Evolutionary conservation across 768 basidiomycete species (phyloP).

Genomic region (Clitopilus passeckerianus): DNA sequence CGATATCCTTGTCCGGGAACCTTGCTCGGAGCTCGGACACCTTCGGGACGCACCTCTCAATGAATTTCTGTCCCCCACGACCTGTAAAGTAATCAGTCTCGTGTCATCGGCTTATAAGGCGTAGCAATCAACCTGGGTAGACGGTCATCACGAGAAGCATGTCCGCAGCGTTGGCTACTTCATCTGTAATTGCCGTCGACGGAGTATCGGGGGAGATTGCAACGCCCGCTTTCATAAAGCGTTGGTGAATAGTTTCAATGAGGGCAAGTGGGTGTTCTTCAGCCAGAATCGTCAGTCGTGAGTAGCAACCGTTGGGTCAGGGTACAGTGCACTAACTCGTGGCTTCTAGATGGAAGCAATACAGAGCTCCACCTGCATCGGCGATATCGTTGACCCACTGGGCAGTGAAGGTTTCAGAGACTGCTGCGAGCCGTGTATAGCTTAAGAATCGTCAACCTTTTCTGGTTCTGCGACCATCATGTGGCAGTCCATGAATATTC

Average conservation of each 20-base stretch:
- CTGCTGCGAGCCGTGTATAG: neutral
- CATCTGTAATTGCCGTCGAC: constrained; percentile 81
- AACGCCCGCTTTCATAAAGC: constrained; percentile 90
- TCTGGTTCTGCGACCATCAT: constrained; percentile 99
- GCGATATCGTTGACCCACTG: constrained; percentile 98
- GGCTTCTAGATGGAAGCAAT: constrained; percentile 97
- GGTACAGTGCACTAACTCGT: constrained; percentile 49
- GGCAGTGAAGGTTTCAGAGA: constrained; percentile 50
- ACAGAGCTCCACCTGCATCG: constrained; percentile 89
- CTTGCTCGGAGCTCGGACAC: constrained; percentile 84
- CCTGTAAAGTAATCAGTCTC: constrained; percentile 36
- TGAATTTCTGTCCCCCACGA: constrained; percentile 93
- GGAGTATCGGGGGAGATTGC: constrained; percentile 97
- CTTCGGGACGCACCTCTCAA: constrained; percentile 90
- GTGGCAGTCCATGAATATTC: constrained; percentile 99
- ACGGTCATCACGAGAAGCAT: constrained; percentile 99
- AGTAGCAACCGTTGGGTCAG: neutral
- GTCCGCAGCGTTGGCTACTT: constrained; percentile 77
- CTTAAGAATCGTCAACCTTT: constrained; percentile 44
- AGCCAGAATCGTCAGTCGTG: neutral
- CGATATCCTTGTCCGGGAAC: constrained; percentile 93
- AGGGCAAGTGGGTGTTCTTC: constrained; percentile 68
- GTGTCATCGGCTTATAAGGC: neutral
- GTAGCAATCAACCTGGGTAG: constrained; percentile 60
- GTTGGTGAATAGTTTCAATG: constrained; percentile 74